Evolutionary conservation across 352 stramenopile genomes (phyloP), one percentile per base, ranked within the genome.

Genomic region (Globisporangium canariense): DNA sequence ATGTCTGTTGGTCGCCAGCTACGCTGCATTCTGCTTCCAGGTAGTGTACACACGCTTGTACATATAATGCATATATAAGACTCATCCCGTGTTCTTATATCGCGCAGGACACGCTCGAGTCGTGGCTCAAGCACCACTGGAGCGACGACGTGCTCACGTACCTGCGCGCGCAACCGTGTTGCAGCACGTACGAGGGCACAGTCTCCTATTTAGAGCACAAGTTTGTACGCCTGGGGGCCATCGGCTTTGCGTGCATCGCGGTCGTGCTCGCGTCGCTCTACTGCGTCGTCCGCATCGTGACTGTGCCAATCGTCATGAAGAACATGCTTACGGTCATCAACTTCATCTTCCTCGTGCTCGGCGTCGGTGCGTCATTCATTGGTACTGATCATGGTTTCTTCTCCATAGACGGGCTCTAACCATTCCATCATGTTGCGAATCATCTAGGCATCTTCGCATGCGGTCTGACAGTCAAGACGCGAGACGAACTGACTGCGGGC

Each of bases 281-380:
- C 71, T 95, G 81, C 67, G 79, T 92, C 46, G 66, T 95, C 25
- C 82, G 83, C 66, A 93, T 95, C 67, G 81, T 92, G 41, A 91
- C 83, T n/a, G 79, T 95, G 40, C 86, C 86, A 7, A 91, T 93
- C 69, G 78, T 95, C 59, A 93, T 95, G 84, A 88, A 88, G 65
- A 88, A 76, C 65, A 81, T 95, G 73, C 71, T 93, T 59, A 82
- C 79, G 4, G 79, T 93, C 36, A 77, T 90, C 68, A 93, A 92
- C 69, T 70, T 71, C 34, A 71, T 86, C 59, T 95, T 93, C 60
- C 70, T 86, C 28, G 61, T 80, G 16, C 71, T 93, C 13, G 86
- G 84, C 63, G 67, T 65, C 5, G 72, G 71, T 77, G 16, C 28
- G 64, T 66, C 32, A 36, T 36, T 36, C 32, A 5, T 36, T 36